Percentiles rank a stretch among this genome's conserved stretches.
Evolutionary conservation across 2,329 filamentous ascomycete species (phyloP).

Genomic region (Clarireedia hainanense): DNA sequence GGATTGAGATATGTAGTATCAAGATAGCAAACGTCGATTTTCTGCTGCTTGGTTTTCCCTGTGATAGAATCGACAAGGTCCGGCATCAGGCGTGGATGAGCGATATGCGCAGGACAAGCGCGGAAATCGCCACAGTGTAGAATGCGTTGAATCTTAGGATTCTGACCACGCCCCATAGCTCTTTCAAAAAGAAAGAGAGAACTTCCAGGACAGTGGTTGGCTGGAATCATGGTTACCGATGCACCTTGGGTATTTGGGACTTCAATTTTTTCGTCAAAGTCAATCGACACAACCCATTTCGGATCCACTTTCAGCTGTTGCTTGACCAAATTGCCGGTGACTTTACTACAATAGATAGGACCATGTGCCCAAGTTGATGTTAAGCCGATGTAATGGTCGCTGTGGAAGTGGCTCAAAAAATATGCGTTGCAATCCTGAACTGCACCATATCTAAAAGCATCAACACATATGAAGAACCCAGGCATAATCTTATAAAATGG

Average conservation of each 20-base stretch:
- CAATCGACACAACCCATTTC: conserved; percentile 75
- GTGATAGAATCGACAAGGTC: conserved; percentile 62
- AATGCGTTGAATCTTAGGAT: conserved; percentile 62
- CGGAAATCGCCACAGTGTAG: conserved; percentile 95
- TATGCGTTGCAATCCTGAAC: conserved; percentile 90
- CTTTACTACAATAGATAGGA: conserved; percentile 90
- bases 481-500: conserved; percentile 99
- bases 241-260: conserved; percentile 78
- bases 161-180: conserved; percentile 50
- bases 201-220: conserved; percentile 94
- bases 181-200: conserved; percentile 93
- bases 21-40: conserved; percentile 90
- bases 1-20: conserved; percentile 97
- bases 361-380: conserved; percentile 86
- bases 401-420: conserved; percentile 96
- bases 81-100: conserved; percentile 73
- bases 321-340: conserved; percentile 82
- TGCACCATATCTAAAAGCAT: conserved; percentile 91
- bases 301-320: conserved; percentile 80
- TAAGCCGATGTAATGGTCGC: conserved; percentile 91
- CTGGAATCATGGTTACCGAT: conserved; percentile 86
- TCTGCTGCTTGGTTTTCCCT: conserved; percentile 69
- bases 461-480: conserved; percentile 85
- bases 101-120: conserved; percentile 76
- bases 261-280: conserved; percentile 74